A percentile compares a stretch with the other conserved stretches of the same genome.
Conservation (phyloP, 192 early-diverging fungal species). For the Chytriomyces confervae region DNA sequence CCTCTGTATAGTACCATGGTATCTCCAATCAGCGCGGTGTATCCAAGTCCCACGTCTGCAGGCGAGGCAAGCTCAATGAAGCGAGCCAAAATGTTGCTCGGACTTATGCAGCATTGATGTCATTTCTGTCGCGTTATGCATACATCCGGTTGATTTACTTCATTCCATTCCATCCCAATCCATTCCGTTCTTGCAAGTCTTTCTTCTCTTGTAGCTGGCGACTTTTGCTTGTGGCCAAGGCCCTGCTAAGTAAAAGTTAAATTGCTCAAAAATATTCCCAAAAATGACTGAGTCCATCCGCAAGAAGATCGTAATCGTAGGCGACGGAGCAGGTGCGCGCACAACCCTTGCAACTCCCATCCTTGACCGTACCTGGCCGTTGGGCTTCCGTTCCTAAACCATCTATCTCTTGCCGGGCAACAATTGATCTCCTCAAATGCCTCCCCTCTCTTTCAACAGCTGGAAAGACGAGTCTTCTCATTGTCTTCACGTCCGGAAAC, state of each 20-base stretch:
- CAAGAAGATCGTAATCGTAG: constrained; percentile 81
- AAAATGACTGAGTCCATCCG: constrained; percentile 21
- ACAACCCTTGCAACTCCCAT: neutral
- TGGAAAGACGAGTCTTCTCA: constrained; percentile 79
- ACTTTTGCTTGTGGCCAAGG: neutral
- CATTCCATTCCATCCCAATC: neutral
- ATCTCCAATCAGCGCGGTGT: too few species aligned
- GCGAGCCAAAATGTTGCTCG: constrained; percentile 2
- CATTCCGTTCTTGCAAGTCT: neutral
- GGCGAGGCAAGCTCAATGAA: neutral
- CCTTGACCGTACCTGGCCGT: too few species aligned
- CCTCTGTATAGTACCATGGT: too few species aligned
- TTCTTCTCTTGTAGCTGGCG: neutral
- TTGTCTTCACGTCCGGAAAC: constrained; percentile 80
- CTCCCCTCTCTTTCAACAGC: constrained; percentile 12
- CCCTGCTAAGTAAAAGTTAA: too few species aligned
- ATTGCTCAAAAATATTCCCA: neutral
- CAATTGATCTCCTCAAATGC: neutral
- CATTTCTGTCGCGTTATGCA: too few species aligned
- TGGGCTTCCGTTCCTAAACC: too few species aligned
- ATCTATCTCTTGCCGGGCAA: too few species aligned
- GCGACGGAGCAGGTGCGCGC: constrained; percentile 70
- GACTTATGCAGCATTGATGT: neutral
- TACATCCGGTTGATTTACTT: neutral
- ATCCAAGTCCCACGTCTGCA: neutral